phyloP scores from a whole-genome alignment of 78 protist species.

The Dictyostelium brefeldianum region DNA sequence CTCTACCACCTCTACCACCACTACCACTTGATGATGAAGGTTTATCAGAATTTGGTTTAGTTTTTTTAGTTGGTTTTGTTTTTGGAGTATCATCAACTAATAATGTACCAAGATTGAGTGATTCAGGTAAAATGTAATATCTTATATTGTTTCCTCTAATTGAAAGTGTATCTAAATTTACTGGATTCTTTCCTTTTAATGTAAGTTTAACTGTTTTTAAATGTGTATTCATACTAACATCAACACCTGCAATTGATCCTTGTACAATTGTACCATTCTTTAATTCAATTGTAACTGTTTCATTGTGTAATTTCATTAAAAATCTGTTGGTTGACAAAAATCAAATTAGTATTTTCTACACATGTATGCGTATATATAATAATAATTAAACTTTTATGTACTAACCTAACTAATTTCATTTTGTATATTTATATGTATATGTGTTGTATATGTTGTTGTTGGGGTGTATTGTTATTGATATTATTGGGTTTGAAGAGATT shows the following conservation, averaged over 20 bases:
- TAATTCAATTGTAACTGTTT: slow-evolving; percentile 98
- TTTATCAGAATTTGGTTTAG: slow-evolving; percentile 46
- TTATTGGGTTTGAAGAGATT: too few relatives aligned
- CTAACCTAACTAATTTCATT: slow-evolving; percentile 28
- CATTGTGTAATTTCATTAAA: slow-evolving; percentile 94
- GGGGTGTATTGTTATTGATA: too few relatives aligned
- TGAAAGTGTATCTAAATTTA: slow-evolving; percentile 91
- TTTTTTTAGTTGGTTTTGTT: slow-evolving; percentile 70
- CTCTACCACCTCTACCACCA: slow-evolving; percentile 62
- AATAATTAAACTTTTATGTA: not conserved
- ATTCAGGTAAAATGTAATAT: slow-evolving; percentile 96
- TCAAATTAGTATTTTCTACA: not conserved
- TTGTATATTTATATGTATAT: not conserved
- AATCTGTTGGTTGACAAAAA: slow-evolving; percentile 54
- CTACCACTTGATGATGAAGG: not conserved
- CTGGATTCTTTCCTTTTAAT: slow-evolving; percentile 94
- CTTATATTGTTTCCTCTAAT: slow-evolving; percentile 99
- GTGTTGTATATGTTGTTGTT: not conserved
- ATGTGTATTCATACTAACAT: slow-evolving; percentile 97
- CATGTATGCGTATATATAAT: not conserved
- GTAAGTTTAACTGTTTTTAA: slow-evolving; percentile 96
- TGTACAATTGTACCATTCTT: slow-evolving; percentile 98
- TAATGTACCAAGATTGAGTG: slow-evolving; percentile 95
- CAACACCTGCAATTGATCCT: slow-evolving; percentile 98
- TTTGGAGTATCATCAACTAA: slow-evolving; percentile 97